Percentiles rank a stretch among this genome's conserved stretches.
Evolutionary conservation across 208 protist species (phyloP).

Genomic region (Acanthamoeba lenticulata): DNA sequence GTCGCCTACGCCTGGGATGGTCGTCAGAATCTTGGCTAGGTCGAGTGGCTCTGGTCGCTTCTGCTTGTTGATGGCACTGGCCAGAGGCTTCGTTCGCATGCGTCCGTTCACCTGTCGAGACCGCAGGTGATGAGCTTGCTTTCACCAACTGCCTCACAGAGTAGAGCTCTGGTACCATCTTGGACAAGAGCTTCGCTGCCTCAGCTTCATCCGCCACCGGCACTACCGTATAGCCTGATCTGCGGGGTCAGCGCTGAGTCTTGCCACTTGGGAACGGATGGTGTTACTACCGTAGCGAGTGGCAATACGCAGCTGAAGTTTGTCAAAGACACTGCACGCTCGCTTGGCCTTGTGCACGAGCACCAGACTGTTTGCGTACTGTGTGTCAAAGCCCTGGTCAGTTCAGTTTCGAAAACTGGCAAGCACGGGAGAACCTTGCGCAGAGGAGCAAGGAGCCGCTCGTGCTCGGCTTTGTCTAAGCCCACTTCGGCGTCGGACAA

Average conservation of each 20-base stretch:
- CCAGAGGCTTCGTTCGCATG: background rate
- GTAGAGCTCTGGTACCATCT: background rate
- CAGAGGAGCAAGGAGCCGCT: background rate
- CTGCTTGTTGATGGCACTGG: background rate
- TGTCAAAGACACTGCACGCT: background rate
- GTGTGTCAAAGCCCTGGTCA: background rate
- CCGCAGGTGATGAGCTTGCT: background rate
- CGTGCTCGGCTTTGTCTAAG: background rate
- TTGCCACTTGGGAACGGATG: too few relatives aligned
- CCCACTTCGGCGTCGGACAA: background rate
- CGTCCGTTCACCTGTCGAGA: background rate
- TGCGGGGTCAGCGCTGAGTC: background rate
- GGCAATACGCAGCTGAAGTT: background rate
- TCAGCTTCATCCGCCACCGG: background rate
- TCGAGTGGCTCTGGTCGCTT: background rate
- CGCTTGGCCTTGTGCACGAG: background rate
- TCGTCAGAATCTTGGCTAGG: background rate
- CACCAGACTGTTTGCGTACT: background rate
- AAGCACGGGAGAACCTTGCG: background rate
- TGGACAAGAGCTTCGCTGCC: background rate
- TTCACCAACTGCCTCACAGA: background rate
- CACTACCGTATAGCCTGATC: background rate
- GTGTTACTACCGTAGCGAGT: background rate
- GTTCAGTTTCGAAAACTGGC: background rate
- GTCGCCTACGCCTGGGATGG: background rate